phyloP scores from a whole-genome alignment of 1,139 yeast species.

The Saccharomyces hybrid region DNA sequence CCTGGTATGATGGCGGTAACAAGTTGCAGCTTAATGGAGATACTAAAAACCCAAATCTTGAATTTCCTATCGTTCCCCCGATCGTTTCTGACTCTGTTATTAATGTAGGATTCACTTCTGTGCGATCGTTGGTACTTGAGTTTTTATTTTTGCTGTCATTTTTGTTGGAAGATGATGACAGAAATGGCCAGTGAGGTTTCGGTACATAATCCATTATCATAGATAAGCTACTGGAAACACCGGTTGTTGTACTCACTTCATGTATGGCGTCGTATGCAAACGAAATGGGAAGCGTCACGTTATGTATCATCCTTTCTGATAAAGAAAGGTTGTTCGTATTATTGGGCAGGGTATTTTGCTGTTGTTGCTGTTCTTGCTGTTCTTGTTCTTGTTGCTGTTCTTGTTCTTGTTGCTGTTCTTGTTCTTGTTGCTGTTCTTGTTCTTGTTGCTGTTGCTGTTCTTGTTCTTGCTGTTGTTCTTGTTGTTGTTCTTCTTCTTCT shows the following conservation, averaged over 20 bases:
- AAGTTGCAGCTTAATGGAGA: slow-evolving; percentile 23
- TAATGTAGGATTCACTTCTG: neutral
- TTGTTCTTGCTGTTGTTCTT: neutral
- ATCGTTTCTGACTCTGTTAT: neutral
- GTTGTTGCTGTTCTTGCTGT: too few relatives aligned
- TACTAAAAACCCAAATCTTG: slow-evolving; percentile 25
- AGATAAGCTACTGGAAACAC: slow-evolving; percentile 27
- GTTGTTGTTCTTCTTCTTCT: neutral
- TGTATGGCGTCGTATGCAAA: slow-evolving; percentile 31
- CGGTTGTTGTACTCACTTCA: slow-evolving; percentile 31
- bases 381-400: too few relatives aligned
- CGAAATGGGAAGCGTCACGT: slow-evolving; percentile 27
- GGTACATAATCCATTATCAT: slow-evolving; percentile 26
- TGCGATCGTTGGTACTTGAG: neutral
- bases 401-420: too few relatives aligned
- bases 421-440: too few relatives aligned
- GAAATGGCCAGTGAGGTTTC: slow-evolving; percentile 7
- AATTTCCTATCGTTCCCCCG: neutral
- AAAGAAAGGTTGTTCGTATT: neutral
- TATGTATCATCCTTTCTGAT: slow-evolving; percentile 11
- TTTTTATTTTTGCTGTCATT: slow-evolving; percentile 2
- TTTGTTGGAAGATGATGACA: slow-evolving; percentile 1
- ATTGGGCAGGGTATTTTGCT: neutral
- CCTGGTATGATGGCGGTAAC: slow-evolving; percentile 23
- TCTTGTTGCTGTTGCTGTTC: neutral